Evolutionary conservation across 2,329 filamentous ascomycete species (phyloP).

Genomic region (Monilinia vaccinii-corymbosi): DNA sequence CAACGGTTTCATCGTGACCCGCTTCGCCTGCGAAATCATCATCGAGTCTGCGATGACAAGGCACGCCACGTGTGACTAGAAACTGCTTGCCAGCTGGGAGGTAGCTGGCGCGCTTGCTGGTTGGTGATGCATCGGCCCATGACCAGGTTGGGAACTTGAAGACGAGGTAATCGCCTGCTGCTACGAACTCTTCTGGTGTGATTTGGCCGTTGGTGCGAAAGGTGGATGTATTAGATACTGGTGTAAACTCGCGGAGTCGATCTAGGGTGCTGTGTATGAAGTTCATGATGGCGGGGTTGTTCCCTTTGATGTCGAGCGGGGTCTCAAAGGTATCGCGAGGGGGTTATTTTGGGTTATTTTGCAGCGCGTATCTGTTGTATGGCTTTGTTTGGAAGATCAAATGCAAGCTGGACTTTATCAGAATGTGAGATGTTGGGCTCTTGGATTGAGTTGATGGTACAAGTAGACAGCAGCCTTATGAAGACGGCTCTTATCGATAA

Average conservation of each 20-base stretch:
- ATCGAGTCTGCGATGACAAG: constrained; percentile 83
- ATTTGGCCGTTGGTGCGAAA: constrained; percentile 93
- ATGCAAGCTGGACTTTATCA: background rate
- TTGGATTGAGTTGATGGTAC: background rate
- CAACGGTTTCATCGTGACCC: constrained; percentile 76
- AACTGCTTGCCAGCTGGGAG: constrained; percentile 90
- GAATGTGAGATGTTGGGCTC: background rate
- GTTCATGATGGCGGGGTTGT: constrained; percentile 52
- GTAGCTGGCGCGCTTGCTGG: constrained; percentile 67
- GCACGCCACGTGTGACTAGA: constrained; percentile 86
- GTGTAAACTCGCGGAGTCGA: constrained; percentile 84
- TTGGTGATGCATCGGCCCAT: constrained; percentile 84
- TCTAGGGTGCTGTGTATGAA: constrained; percentile 89
- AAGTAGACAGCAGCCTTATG: constrained; percentile 1
- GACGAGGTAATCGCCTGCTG: constrained; percentile 92
- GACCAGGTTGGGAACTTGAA: constrained; percentile 99
- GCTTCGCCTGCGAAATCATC: constrained; percentile 88
- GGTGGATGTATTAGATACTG: constrained; percentile 80
- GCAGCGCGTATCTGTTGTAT: background rate
- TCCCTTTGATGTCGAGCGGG: constrained; percentile 8
- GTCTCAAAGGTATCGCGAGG: background rate
- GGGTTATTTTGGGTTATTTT: background rate
- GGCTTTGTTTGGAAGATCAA: background rate
- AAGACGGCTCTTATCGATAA: constrained; percentile 9
- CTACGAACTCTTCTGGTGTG: constrained; percentile 92